A percentile compares a stretch with the other conserved stretches of the same genome.
Conservation (phyloP, 1,284 basidiomycete genomes). For the Cystobasidium sp. region DNA sequence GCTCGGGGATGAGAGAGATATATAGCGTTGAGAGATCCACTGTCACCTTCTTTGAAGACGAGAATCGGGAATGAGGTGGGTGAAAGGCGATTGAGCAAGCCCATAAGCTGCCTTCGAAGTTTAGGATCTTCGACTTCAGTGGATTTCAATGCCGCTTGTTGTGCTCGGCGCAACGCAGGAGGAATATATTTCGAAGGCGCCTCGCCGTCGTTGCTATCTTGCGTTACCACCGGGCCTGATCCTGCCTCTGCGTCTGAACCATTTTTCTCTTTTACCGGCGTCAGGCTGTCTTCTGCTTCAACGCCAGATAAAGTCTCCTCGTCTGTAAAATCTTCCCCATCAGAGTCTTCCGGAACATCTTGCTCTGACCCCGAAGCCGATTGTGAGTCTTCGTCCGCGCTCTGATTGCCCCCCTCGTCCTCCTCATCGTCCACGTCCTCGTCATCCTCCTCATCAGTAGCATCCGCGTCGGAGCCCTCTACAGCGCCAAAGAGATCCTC, state of each 20-base stretch:
- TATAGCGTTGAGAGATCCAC: constrained; percentile 71
- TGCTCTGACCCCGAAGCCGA: constrained; percentile 44
- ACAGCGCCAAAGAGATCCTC: constrained; percentile 51
- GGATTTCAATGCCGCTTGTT: constrained; percentile 49
- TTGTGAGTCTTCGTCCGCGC: constrained; percentile 7
- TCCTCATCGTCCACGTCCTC: constrained; percentile 1
- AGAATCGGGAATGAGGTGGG: constrained; percentile 75
- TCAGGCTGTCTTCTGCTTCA: constrained; percentile 25
- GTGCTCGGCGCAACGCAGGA: constrained; percentile 60
- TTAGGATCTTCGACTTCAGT: constrained; percentile 54
- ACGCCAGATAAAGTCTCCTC: constrained; percentile 45
- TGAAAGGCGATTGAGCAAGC: constrained; percentile 56
- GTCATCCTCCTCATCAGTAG: constrained; percentile 41
- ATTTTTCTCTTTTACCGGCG: constrained; percentile 17
- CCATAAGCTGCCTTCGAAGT: constrained; percentile 72
- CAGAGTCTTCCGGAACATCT: constrained; percentile 44
- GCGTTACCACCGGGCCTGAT: too few relatives aligned
- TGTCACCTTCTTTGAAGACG: constrained; percentile 56
- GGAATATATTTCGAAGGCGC: constrained; percentile 60
- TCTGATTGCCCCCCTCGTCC: constrained; percentile 1
- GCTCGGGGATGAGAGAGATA: constrained; percentile 77
- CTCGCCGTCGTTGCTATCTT: neutral
- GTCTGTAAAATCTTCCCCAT: constrained; percentile 32
- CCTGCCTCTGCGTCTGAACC: too few relatives aligned
- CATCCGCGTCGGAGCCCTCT: constrained; percentile 52